phyloP scores from a whole-genome alignment of 176 grass and related monocot species.

The Aegilops sharonensis region DNA sequence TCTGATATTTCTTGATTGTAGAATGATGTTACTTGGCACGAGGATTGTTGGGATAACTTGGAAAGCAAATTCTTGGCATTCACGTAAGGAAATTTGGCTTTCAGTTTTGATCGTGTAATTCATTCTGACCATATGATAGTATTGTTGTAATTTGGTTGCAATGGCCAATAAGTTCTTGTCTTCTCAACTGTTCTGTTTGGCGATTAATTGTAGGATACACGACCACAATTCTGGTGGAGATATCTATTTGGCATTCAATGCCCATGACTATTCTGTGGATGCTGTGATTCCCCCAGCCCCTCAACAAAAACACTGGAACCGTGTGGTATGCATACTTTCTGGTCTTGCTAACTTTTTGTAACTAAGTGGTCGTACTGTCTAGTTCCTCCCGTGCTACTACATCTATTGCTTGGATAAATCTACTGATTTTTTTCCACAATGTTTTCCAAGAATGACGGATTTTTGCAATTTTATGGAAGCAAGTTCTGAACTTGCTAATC shows the following conservation, averaged over 20 bases:
- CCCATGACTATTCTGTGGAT: constrained; percentile 76
- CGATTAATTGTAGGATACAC: constrained; percentile 58
- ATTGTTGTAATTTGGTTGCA: constrained; percentile 2
- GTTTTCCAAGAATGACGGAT: neutral
- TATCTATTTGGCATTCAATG: constrained; percentile 92
- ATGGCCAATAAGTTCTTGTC: neutral
- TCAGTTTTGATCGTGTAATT: neutral
- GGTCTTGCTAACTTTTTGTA: neutral
- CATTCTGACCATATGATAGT: constrained; percentile 7
- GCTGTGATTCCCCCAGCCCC: constrained; percentile 66
- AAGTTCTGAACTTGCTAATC: neutral
- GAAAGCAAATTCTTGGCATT: constrained; percentile 98
- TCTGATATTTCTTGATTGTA: constrained; percentile 43
- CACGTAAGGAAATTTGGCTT: constrained; percentile 60
- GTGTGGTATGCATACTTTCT: constrained; percentile 68
- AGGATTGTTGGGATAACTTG: constrained; percentile 71
- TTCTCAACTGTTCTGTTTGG: constrained; percentile 11
- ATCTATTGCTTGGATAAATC: neutral
- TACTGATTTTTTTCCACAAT: neutral
- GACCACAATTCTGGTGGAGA: constrained; percentile 64
- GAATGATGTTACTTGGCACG: constrained; percentile 97
- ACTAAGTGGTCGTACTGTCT: neutral
- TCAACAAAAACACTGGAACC: constrained; percentile 60
- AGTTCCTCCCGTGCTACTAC: neutral
- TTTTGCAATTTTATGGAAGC: neutral